Evolutionary conservation across 2,329 filamentous ascomycete species (phyloP).

Genomic region (Aspergillus caelatus): DNA sequence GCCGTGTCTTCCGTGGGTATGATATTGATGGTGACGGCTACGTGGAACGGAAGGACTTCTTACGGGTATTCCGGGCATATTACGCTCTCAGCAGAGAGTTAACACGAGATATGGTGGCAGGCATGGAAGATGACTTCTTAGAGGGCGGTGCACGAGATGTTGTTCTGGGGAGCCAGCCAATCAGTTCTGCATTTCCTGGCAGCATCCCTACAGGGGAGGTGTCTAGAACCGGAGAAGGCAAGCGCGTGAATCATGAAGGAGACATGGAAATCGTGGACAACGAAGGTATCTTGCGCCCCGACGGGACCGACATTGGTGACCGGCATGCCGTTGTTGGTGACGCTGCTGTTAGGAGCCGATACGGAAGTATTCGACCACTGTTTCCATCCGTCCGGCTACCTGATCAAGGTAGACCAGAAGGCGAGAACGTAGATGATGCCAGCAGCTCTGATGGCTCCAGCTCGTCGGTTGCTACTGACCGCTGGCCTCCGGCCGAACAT

Average conservation of each 20-base stretch:
- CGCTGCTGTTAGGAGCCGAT: constrained; percentile 42
- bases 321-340: constrained; percentile 63
- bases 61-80: constrained; percentile 89
- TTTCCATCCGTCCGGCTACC: constrained; percentile 32
- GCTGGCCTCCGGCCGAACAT: constrained; percentile 45
- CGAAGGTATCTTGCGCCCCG: constrained; percentile 61
- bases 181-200: constrained; percentile 77
- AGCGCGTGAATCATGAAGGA: constrained; percentile 64
- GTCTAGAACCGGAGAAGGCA: constrained; percentile 66
- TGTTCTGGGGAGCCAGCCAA: constrained; percentile 72
- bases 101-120: constrained; percentile 79
- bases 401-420: constrained; percentile 11
- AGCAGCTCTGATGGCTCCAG: constrained; percentile 25
- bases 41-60: constrained; percentile 81
- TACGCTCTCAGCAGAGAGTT: constrained; percentile 89
- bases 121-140: constrained; percentile 75
- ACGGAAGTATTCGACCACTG: constrained; percentile 36
- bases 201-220: constrained; percentile 66
- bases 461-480: constrained; percentile 32
- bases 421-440: constrained; percentile 8
- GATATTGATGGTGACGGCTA: constrained; percentile 88
- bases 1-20: constrained; percentile 81
- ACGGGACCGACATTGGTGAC: constrained; percentile 62
- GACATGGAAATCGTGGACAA: constrained; percentile 67
- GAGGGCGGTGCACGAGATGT: constrained; percentile 77